phyloP scores from a whole-genome alignment of 2,329 filamentous ascomycete species.

The Monilinia vaccinii-corymbosi region DNA sequence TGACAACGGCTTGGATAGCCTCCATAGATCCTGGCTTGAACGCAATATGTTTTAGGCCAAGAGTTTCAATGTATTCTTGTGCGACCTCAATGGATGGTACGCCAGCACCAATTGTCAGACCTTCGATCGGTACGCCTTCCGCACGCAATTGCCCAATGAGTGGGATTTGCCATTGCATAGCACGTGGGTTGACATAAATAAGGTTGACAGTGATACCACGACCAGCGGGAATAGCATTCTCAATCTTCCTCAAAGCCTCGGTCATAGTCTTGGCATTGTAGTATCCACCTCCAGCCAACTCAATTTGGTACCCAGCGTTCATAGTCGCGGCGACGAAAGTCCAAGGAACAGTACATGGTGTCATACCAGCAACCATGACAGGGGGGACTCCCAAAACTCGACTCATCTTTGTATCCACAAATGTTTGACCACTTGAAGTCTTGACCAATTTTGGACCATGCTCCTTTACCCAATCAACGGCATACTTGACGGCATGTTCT shows the following conservation, averaged over 20 bases:
- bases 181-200: constrained; percentile 82
- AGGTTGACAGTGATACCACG: constrained; percentile 84
- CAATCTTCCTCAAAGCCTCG: constrained; percentile 73
- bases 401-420: constrained; percentile 95
- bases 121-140: constrained; percentile 84
- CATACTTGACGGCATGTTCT: constrained; percentile 88
- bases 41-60: constrained; percentile 84
- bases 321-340: constrained; percentile 88
- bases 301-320: constrained; percentile 91
- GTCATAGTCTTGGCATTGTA: constrained; percentile 78
- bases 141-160: constrained; percentile 69
- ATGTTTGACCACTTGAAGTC: constrained; percentile 81
- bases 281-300: constrained; percentile 83
- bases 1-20: constrained; percentile 81
- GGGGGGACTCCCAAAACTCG: constrained; percentile 76
- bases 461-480: constrained; percentile 95
- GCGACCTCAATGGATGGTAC: constrained; percentile 90
- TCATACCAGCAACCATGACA: constrained; percentile 90
- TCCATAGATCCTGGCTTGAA: constrained; percentile 92
- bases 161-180: constrained; percentile 90
- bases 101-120: constrained; percentile 85
- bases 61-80: constrained; percentile 86
- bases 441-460: constrained; percentile 88
- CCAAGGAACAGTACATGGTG: constrained; percentile 79
- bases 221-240: constrained; percentile 72